Evolutionary conservation across 2,329 filamentous ascomycete species (phyloP).

Genomic region (Talaromyces sp.): DNA sequence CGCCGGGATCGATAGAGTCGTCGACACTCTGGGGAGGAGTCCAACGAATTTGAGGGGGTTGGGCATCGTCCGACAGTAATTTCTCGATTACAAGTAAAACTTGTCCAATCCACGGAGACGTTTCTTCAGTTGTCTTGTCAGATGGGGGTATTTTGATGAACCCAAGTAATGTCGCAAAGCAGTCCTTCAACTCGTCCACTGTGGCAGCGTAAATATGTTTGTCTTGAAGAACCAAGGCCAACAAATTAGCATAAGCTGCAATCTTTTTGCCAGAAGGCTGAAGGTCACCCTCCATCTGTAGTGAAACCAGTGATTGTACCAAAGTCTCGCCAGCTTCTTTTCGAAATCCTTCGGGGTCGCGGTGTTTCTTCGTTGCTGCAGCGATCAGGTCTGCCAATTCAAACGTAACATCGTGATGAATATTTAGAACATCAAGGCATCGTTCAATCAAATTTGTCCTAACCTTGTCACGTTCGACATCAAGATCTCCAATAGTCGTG

Average conservation of each 20-base stretch:
- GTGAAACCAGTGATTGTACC: slow-evolving; percentile 72
- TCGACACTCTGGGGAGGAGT: slow-evolving; percentile 46
- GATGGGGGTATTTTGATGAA: slow-evolving; percentile 66
- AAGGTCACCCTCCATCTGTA: slow-evolving; percentile 55
- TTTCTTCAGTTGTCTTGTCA: slow-evolving; percentile 64
- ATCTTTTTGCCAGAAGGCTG: slow-evolving; percentile 62
- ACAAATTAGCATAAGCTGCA: slow-evolving; percentile 83
- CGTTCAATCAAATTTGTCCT: slow-evolving; percentile 78
- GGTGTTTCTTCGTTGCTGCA: slow-evolving; percentile 61
- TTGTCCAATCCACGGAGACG: slow-evolving; percentile 90
- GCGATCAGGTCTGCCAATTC: slow-evolving; percentile 84
- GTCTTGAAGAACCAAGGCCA: slow-evolving; percentile 83
- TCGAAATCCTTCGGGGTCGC: slow-evolving; percentile 53
- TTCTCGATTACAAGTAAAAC: slow-evolving; percentile 86
- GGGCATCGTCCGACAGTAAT: slow-evolving; percentile 80
- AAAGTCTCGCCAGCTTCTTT: slow-evolving; percentile 78
- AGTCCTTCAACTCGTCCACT: slow-evolving; percentile 68
- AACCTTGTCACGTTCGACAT: slow-evolving; percentile 67
- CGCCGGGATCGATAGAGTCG: slow-evolving; percentile 41
- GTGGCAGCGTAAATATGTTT: slow-evolving; percentile 73
- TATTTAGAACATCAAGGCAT: slow-evolving; percentile 82
- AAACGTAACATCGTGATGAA: slow-evolving; percentile 82
- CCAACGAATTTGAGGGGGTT: slow-evolving; percentile 72
- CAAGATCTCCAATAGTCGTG: slow-evolving; percentile 69
- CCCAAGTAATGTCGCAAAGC: slow-evolving; percentile 67